Evolutionary conservation across 1,284 basidiomycete species (phyloP).

Genomic region (Microbotryum saponariae): DNA sequence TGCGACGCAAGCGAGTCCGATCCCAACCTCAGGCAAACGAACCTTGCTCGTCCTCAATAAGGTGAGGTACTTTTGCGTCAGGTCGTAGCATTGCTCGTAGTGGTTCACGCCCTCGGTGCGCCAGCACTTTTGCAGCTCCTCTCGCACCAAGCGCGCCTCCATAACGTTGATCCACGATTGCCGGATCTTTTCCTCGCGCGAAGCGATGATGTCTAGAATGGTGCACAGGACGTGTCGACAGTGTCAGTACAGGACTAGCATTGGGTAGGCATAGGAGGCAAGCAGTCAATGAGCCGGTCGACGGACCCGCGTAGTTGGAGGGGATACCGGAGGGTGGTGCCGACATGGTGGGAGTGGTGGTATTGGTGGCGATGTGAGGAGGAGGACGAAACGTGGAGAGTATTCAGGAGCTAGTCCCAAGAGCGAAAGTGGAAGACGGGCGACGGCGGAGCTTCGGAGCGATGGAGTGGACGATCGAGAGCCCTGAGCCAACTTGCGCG

Average conservation of each 20-base stretch:
- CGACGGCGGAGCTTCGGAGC: no score
- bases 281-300: background rate
- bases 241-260: background rate
- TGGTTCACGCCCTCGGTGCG: slow-evolving; percentile 76
- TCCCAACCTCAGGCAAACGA: background rate
- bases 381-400: background rate
- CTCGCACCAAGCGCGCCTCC: slow-evolving; percentile 82
- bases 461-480: no score
- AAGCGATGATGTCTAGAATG: slow-evolving; percentile 44
- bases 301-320: slow-evolving; percentile 26
- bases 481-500: no score
- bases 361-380: background rate
- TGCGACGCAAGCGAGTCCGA: background rate
- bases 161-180: slow-evolving; percentile 92
- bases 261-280: background rate
- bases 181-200: slow-evolving; percentile 70
- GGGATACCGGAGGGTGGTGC: slow-evolving; percentile 23
- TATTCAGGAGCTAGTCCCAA: background rate
- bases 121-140: slow-evolving; percentile 88
- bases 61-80: slow-evolving; percentile 73
- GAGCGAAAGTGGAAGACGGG: no score
- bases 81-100: slow-evolving; percentile 76
- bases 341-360: slow-evolving; percentile 4
- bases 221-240: background rate
- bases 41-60: slow-evolving; percentile 73